Conservation (phyloP, 345 rosid species). For the Xanthoceras sorbifolium region DNA sequence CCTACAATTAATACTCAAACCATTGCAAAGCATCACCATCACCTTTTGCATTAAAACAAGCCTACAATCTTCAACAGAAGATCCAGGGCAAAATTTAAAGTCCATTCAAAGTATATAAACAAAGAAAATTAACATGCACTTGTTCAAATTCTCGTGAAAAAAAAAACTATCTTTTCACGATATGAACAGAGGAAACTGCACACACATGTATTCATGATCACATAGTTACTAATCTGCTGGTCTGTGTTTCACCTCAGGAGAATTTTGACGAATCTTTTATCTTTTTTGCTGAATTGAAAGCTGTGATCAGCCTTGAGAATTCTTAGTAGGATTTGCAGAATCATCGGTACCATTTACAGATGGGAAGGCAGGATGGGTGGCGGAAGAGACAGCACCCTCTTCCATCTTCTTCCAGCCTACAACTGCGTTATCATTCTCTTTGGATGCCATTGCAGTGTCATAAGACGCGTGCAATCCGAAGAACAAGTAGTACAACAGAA, state of each 20-base stretch:
- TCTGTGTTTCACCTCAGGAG: no score
- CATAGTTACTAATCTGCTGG: not conserved
- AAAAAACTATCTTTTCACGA: not conserved
- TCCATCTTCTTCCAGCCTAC: conserved; percentile 34
- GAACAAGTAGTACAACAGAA: conserved; percentile 64
- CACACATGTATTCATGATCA: not conserved
- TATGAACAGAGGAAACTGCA: not conserved
- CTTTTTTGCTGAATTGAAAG: no score
- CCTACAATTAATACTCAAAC: no score
- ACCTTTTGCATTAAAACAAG: no score
- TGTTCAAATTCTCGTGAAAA: no score
- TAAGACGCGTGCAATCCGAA: conserved; percentile 73
- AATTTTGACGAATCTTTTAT: no score
- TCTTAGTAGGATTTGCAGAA: not conserved
- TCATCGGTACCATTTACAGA: not conserved
- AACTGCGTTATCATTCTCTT: conserved; percentile 15
- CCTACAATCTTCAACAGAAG: no score
- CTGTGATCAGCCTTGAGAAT: no score
- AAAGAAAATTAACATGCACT: no score
- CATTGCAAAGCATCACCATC: no score
- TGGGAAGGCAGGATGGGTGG: not conserved
- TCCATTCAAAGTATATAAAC: no score
- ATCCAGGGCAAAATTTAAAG: no score
- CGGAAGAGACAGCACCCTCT: conserved; percentile 42
- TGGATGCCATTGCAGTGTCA: conserved; percentile 53